These are phyloP conservation scores for Rosa hybrid DNA, from an alignment of 331 rosid species.

Conservation along the genomic window DNA sequence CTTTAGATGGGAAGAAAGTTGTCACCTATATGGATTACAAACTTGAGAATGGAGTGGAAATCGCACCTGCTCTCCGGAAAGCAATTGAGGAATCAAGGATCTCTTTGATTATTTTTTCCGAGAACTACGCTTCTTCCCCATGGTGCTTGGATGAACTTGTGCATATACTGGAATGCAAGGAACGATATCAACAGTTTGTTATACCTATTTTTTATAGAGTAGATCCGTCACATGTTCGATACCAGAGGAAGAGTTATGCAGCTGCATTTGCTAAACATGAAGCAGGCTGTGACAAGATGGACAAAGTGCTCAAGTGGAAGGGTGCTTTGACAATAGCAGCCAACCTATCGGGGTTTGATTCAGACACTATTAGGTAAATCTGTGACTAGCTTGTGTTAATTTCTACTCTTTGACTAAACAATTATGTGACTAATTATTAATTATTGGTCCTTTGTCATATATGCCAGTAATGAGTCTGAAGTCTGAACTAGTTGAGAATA, in stretches of 20 bases:
- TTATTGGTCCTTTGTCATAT: too few relatives aligned
- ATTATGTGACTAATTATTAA: neutral
- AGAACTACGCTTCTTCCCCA: neutral
- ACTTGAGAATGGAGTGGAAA: conserved; percentile 23
- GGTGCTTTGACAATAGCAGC: neutral
- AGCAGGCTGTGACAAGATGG: neutral
- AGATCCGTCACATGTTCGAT: neutral
- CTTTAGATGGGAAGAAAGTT: conserved; percentile 2
- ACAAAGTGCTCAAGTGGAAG: conserved; percentile 1
- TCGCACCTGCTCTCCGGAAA: conserved; percentile 1
- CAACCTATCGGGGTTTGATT: neutral
- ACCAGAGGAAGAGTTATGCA: neutral
- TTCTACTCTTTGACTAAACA: neutral
- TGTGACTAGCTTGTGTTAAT: neutral
- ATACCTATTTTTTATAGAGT: neutral
- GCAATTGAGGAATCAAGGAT: conserved; percentile 17
- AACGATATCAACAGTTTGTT: neutral
- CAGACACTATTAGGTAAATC: neutral
- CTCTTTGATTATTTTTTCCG: neutral
- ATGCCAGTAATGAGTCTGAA: conserved; percentile 16
- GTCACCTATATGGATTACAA: conserved; percentile 23
- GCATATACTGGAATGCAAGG: neutral
- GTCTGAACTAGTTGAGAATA: conserved; percentile 6
- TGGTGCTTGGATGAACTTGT: conserved; percentile 16
- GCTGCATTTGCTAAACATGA: conserved; percentile 5